phyloP scores from a whole-genome alignment of 805 yeast genomes.

The Zygosaccharomyces siamensis region DNA sequence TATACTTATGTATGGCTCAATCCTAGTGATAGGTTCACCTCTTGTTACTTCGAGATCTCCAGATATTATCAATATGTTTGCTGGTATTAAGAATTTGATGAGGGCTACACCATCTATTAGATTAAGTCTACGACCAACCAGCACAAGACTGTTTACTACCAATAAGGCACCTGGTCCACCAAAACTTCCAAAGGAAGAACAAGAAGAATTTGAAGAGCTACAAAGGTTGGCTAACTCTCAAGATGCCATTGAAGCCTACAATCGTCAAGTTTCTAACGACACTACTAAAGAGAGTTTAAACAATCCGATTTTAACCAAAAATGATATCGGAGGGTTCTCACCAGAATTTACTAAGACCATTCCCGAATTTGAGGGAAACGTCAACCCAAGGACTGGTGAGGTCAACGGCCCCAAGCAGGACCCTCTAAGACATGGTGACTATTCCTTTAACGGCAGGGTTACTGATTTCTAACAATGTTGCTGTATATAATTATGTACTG shows the following conservation, averaged over 20 bases:
- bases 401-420: slow-evolving; percentile 97
- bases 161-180: slow-evolving; percentile 33
- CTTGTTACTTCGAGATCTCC: not conserved
- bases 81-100: not conserved
- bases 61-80: not conserved
- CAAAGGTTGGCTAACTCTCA: slow-evolving; percentile 78
- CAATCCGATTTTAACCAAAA: slow-evolving; percentile 37
- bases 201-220: slow-evolving; percentile 81
- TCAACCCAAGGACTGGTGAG: slow-evolving; percentile 91
- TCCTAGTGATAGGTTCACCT: not conserved
- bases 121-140: not conserved
- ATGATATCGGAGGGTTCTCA: slow-evolving; percentile 59
- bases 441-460: slow-evolving; percentile 93
- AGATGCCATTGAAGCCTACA: slow-evolving; percentile 71
- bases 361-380: slow-evolving; percentile 94
- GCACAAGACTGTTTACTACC: slow-evolving; percentile 11
- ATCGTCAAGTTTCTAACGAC: slow-evolving; percentile 41
- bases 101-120: not conserved
- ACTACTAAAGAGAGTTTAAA: slow-evolving; percentile 30
- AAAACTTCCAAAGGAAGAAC: slow-evolving; percentile 33
- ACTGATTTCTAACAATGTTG: slow-evolving; percentile 67
- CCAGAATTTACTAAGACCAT: slow-evolving; percentile 71
- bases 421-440: slow-evolving; percentile 86
- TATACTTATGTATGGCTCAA: not conserved
- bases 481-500: not conserved